Evolutionary conservation across 1,284 basidiomycete species (phyloP).

Genomic region (Ceratobasidium sp.): DNA sequence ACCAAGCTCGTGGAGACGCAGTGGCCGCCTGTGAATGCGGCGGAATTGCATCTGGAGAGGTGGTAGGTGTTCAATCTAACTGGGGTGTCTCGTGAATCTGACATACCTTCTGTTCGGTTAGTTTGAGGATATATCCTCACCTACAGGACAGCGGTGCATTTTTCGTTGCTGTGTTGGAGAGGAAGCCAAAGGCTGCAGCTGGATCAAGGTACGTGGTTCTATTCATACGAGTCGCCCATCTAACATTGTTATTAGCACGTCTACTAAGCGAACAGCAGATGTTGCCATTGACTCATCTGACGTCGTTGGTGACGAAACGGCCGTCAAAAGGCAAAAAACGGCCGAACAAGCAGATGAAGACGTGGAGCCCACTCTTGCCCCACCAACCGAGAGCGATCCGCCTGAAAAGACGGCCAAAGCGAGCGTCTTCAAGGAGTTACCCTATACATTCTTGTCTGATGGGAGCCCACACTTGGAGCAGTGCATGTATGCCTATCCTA

Average conservation of each 20-base stretch:
- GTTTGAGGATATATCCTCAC: slow-evolving; percentile 92
- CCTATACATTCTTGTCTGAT: slow-evolving; percentile 82
- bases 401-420: slow-evolving; percentile 59
- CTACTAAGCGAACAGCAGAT: slow-evolving; percentile 56
- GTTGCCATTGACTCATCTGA: slow-evolving; percentile 56
- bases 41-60: slow-evolving; percentile 69
- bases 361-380: slow-evolving; percentile 52
- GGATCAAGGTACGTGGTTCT: slow-evolving; percentile 5
- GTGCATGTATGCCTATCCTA: slow-evolving; percentile 77
- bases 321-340: slow-evolving; percentile 48
- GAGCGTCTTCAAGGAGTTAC: slow-evolving; percentile 83
- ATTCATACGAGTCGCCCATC: not conserved
- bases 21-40: slow-evolving; percentile 81
- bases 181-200: slow-evolving; percentile 50
- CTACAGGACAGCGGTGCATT: slow-evolving; percentile 98
- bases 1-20: slow-evolving; percentile 74
- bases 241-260: not conserved
- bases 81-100: no score
- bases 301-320: slow-evolving; percentile 52
- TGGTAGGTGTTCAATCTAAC: slow-evolving; percentile 62
- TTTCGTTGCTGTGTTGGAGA: slow-evolving; percentile 91
- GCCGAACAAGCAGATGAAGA: slow-evolving; percentile 57
- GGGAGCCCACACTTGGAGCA: slow-evolving; percentile 75
- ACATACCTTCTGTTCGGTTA: slow-evolving; percentile 55
- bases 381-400: slow-evolving; percentile 56